Conservation (phyloP, 257 asterid genomes). For the Solanum ossicruentum region DNA sequence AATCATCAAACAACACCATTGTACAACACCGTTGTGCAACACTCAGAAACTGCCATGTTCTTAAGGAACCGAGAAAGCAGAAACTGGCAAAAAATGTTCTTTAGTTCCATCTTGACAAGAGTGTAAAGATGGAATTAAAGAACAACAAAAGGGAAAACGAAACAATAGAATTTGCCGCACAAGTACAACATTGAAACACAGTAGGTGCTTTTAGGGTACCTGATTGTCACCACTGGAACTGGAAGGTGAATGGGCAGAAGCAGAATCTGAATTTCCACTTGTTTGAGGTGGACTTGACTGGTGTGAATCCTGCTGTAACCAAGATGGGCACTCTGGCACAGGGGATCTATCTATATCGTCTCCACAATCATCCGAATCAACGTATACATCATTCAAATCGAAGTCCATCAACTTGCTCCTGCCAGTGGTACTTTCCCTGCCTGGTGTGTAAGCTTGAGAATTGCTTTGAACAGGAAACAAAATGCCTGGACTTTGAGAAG, state of each 20-base stretch:
- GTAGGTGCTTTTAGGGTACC: conserved; percentile 22
- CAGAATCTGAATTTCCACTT: conserved; percentile 71
- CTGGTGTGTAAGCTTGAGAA: conserved; percentile 34
- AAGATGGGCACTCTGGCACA: conserved; percentile 42
- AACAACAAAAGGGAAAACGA: background rate
- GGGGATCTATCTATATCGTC: conserved; percentile 49
- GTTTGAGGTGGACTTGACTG: conserved; percentile 81
- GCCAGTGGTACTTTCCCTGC: conserved; percentile 34
- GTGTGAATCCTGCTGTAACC: conserved; percentile 62
- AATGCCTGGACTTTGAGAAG: conserved; percentile 34
- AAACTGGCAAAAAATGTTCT: background rate
- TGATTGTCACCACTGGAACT: conserved; percentile 72
- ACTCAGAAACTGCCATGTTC: background rate
- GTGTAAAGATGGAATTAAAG: background rate
- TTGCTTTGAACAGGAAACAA: conserved; percentile 22
- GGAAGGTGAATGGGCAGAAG: conserved; percentile 74
- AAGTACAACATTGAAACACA: background rate
- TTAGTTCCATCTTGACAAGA: background rate
- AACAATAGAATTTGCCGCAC: background rate
- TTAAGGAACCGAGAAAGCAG: background rate
- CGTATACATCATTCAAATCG: conserved; percentile 61
- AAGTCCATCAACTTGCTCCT: conserved; percentile 51
- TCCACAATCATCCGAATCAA: conserved; percentile 58
- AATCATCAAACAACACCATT: background rate
- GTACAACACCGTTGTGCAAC: background rate